Percentiles rank a stretch among this genome's conserved stretches.
Evolutionary conservation across 345 rosid genomes (phyloP).

Genomic region (Gossypium sturtianum): DNA sequence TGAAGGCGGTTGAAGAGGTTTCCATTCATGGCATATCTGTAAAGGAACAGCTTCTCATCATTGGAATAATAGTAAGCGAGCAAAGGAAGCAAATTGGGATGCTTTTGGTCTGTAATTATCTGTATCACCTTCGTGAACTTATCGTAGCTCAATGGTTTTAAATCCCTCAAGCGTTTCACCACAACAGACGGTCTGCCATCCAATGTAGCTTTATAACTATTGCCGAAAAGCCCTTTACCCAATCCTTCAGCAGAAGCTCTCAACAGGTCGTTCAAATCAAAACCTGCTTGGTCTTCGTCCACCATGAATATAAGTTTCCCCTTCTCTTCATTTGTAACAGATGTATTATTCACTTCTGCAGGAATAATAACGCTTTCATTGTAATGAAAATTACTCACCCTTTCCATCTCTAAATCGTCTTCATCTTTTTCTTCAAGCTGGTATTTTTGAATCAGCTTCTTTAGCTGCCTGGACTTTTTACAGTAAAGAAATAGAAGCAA

Average conservation of each 20-base stretch:
- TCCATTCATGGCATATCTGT: slow-evolving; percentile 39
- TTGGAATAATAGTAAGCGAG: slow-evolving; percentile 64
- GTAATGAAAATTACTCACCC: not conserved
- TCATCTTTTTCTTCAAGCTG: not conserved
- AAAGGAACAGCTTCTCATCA: slow-evolving; percentile 55
- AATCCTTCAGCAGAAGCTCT: slow-evolving; percentile 49
- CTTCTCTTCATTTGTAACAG: slow-evolving; percentile 9
- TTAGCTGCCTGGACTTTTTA: slow-evolving; percentile 24
- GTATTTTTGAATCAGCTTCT: slow-evolving; percentile 11
- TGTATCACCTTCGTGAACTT: slow-evolving; percentile 36
- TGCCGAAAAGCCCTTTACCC: slow-evolving; percentile 46
- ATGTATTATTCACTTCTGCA: not conserved
- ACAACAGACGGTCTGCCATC: slow-evolving; percentile 29
- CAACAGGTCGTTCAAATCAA: slow-evolving; percentile 37
- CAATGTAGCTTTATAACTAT: slow-evolving; percentile 36
- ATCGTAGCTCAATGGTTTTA: slow-evolving; percentile 38
- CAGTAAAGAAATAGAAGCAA: slow-evolving; percentile 30
- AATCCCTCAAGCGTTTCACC: slow-evolving; percentile 38
- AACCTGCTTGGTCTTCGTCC: slow-evolving; percentile 11
- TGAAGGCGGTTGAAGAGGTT: slow-evolving; percentile 48
- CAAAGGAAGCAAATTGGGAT: slow-evolving; percentile 51
- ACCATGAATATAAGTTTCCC: slow-evolving; percentile 32
- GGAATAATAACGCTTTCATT: not conserved
- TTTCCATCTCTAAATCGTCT: not conserved
- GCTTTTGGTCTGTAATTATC: slow-evolving; percentile 27